Evolutionary conservation across 805 yeast genomes (phyloP).

Genomic region (Metschnikowia sp.): DNA sequence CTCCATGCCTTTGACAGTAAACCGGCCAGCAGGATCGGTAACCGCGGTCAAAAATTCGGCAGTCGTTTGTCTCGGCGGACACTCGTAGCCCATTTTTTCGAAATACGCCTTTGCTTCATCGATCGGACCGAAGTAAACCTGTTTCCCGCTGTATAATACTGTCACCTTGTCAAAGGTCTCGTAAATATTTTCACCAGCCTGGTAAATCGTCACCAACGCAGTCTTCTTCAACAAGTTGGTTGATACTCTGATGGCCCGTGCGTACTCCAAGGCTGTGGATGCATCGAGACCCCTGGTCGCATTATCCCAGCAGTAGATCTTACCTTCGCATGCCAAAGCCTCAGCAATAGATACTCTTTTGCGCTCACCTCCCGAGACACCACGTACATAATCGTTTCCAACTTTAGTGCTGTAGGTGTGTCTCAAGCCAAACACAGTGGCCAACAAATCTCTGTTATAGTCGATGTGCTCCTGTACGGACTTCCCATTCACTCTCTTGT

Average conservation of each 20-base stretch:
- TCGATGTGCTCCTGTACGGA: constrained; percentile 46
- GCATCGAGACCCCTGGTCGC: constrained; percentile 35
- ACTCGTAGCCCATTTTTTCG: constrained; percentile 59
- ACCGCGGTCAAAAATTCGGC: constrained; percentile 70
- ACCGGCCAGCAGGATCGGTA: constrained; percentile 64
- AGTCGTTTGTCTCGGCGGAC: constrained; percentile 64
- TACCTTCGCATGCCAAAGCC: constrained; percentile 19
- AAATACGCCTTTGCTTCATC: constrained; percentile 54
- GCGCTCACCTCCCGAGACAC: constrained; percentile 43
- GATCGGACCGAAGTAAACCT: constrained; percentile 63
- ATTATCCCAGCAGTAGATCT: constrained; percentile 31
- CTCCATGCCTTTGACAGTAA: constrained; percentile 45
- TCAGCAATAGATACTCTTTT: constrained; percentile 29
- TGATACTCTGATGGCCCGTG: constrained; percentile 27
- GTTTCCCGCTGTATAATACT: constrained; percentile 35
- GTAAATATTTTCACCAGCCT: constrained; percentile 30
- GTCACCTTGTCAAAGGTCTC: constrained; percentile 32
- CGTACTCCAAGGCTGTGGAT: constrained; percentile 31
- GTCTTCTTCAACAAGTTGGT: constrained; percentile 19
- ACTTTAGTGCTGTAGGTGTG: constrained; percentile 30
- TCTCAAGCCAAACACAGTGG: constrained; percentile 30
- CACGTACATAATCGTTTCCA: constrained; percentile 37
- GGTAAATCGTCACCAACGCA: constrained; percentile 21
- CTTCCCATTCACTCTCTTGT: constrained; percentile 44
- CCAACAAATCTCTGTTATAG: constrained; percentile 24